A percentile compares a stretch with the other conserved stretches of the same genome.
These are phyloP conservation scores for Cucurbita argyrosperma DNA, from an alignment of 306 rosid species.

Conservation along the genomic window DNA sequence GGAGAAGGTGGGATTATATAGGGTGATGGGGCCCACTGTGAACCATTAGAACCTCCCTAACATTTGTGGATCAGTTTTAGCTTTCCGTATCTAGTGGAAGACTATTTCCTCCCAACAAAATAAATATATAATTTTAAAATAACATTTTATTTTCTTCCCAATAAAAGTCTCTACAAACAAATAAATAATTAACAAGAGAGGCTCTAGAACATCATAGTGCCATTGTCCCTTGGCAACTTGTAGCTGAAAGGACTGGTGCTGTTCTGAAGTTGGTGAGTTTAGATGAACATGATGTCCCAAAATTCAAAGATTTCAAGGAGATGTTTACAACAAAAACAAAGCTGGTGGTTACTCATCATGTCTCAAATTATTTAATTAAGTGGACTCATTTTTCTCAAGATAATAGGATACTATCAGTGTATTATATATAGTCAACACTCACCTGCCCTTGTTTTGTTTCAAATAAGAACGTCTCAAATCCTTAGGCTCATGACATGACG, in stretches of 20 bases:
- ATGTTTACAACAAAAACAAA: conserved; percentile 58
- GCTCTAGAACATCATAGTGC: conserved; percentile 69
- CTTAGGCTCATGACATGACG: background rate
- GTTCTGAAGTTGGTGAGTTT: conserved; percentile 56
- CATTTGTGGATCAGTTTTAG: too few relatives aligned
- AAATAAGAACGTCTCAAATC: background rate
- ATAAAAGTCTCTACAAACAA: too few relatives aligned
- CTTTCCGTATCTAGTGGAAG: too few relatives aligned
- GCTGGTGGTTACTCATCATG: conserved; percentile 63
- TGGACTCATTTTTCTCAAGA: background rate
- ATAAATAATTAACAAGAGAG: too few relatives aligned
- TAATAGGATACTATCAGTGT: background rate
- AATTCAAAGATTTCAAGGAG: conserved; percentile 43
- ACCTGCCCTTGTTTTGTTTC: too few relatives aligned
- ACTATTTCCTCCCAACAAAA: too few relatives aligned
- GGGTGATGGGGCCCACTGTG: too few relatives aligned
- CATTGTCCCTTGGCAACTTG: conserved; percentile 91
- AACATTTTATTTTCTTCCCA: too few relatives aligned
- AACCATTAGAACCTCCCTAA: too few relatives aligned
- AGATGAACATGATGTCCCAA: conserved; percentile 53
- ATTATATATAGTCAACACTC: background rate
- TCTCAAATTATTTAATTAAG: background rate
- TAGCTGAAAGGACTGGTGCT: conserved; percentile 89
- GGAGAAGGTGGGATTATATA: too few relatives aligned
- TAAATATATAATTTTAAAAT: too few relatives aligned